Percentiles rank a stretch among this genome's conserved stretches.
These are phyloP conservation scores for Pythium folliculosum DNA, from an alignment of 352 stramenopile species.

Conservation along the genomic window DNA sequence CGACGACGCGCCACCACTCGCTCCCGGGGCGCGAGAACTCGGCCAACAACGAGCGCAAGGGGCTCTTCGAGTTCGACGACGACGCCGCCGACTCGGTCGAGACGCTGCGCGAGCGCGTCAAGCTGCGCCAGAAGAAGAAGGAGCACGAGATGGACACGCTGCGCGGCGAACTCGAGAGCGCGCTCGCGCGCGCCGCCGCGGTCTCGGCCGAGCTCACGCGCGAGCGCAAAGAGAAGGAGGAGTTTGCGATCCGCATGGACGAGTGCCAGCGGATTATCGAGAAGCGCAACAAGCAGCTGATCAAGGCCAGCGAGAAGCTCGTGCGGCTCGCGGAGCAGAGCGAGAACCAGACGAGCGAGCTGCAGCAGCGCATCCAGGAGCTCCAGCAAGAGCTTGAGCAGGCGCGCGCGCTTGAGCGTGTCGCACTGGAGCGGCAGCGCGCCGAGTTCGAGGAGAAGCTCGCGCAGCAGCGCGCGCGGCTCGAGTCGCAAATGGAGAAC, in stretches of 20 bases:
- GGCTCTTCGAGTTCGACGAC: slow-evolving; percentile 78
- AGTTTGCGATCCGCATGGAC: slow-evolving; percentile 69
- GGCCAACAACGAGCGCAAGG: slow-evolving; percentile 48
- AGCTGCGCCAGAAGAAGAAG: slow-evolving; percentile 71
- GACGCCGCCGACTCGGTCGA: slow-evolving; percentile 69
- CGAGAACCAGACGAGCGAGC: slow-evolving; percentile 45
- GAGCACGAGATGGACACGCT: slow-evolving; percentile 62
- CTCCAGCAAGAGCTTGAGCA: slow-evolving; percentile 42
- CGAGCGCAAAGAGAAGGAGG: slow-evolving; percentile 55
- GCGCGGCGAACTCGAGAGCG: slow-evolving; percentile 43
- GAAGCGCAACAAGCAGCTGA: slow-evolving; percentile 85
- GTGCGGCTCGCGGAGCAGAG: slow-evolving; percentile 64
- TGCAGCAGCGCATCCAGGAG: slow-evolving; percentile 43
- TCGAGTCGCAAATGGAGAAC: slow-evolving; percentile 33
- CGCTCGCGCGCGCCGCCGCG: slow-evolving; percentile 31
- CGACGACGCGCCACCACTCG: slow-evolving; percentile 15
- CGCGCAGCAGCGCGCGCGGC: slow-evolving; percentile 37
- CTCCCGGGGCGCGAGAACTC: slow-evolving; percentile 17
- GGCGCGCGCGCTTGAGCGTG: slow-evolving; percentile 32
- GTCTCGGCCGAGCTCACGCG: slow-evolving; percentile 40
- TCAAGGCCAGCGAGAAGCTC: slow-evolving; percentile 80
- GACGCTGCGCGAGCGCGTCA: slow-evolving; percentile 67
- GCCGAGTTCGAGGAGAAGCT: slow-evolving; percentile 36
- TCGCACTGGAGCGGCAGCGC: slow-evolving; percentile 29
- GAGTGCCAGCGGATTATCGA: slow-evolving; percentile 84